Percentiles rank a stretch among this genome's conserved stretches.
Evolutionary conservation across 1,284 basidiomycete genomes (phyloP).

Genomic region (Puccinia coronata): DNA sequence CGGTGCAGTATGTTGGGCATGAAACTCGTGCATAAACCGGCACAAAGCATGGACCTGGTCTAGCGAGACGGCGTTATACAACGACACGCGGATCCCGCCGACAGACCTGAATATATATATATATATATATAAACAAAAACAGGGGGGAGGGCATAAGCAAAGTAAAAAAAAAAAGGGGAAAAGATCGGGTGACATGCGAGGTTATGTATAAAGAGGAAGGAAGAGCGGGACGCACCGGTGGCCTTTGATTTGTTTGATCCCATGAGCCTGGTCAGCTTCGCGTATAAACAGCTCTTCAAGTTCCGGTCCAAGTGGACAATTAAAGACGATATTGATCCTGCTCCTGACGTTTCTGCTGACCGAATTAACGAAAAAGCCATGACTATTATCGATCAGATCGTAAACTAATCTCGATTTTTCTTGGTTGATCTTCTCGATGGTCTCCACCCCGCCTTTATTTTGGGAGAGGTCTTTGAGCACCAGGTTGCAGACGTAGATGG

Average conservation of each 20-base stretch:
- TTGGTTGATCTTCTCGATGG: constrained; percentile 70
- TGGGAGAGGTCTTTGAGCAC: constrained; percentile 74
- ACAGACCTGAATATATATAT: too few relatives aligned
- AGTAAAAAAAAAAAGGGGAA: constrained; percentile 6
- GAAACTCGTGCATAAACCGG: constrained; percentile 60
- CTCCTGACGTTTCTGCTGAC: constrained; percentile 66
- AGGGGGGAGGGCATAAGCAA: not conserved
- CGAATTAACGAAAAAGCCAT: constrained; percentile 62
- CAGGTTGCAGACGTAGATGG: constrained; percentile 87
- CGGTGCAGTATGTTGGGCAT: not conserved
- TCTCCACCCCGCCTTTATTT: constrained; percentile 69
- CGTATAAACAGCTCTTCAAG: constrained; percentile 71
- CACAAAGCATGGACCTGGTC: constrained; percentile 66
- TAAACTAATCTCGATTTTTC: constrained; percentile 77
- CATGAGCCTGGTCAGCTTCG: constrained; percentile 70
- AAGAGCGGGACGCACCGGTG: constrained; percentile 65
- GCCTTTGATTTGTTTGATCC: constrained; percentile 83
- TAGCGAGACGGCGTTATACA: constrained; percentile 92
- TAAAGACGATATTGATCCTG: constrained; percentile 92
- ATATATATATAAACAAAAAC: constrained; percentile 29
- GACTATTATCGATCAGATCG: constrained; percentile 65
- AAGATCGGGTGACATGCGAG: constrained; percentile 69
- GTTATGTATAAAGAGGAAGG: not conserved
- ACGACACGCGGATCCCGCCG: constrained; percentile 74
- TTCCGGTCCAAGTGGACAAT: constrained; percentile 67